These are phyloP conservation scores for Quercus robur DNA, from an alignment of 306 rosid species.

Conservation along the genomic window DNA sequence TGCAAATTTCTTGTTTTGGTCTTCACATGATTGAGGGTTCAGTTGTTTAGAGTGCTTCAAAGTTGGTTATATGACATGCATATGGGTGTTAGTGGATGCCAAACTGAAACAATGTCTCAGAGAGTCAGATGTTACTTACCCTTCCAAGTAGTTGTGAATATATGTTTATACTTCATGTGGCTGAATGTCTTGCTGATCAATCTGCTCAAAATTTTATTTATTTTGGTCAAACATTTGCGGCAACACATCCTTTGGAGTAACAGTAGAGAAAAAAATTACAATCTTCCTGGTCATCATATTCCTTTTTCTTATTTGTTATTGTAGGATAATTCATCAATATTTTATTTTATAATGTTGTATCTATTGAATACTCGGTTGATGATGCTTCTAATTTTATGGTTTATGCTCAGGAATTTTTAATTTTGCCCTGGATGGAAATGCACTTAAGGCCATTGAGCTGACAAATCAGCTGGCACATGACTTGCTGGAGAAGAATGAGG, in stretches of 20 bases:
- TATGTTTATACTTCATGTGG: constrained; percentile 2
- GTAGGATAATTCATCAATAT: background rate
- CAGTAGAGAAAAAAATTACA: background rate
- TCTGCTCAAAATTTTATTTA: background rate
- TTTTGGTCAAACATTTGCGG: constrained; percentile 14
- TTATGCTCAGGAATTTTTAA: constrained; percentile 55
- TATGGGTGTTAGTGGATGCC: constrained; percentile 4
- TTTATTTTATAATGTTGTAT: constrained; percentile 1
- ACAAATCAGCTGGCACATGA: constrained; percentile 65
- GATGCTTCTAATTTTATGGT: constrained; percentile 14
- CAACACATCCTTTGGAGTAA: background rate
- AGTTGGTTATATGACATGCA: constrained; percentile 6
- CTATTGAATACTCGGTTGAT: constrained; percentile 9
- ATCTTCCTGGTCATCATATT: no score
- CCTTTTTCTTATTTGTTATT: background rate
- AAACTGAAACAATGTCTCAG: background rate
- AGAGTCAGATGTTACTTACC: background rate
- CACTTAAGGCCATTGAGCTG: constrained; percentile 79
- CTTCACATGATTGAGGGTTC: background rate
- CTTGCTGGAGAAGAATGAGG: constrained; percentile 69
- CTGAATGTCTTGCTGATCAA: constrained; percentile 8
- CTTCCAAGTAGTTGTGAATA: background rate
- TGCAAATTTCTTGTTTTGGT: background rate
- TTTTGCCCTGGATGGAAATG: constrained; percentile 71
- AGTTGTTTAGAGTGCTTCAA: background rate